Evolutionary conservation across 331 rosid species (phyloP), one percentile per base, ranked within the genome.

Genomic region (Malus hybrid): DNA sequence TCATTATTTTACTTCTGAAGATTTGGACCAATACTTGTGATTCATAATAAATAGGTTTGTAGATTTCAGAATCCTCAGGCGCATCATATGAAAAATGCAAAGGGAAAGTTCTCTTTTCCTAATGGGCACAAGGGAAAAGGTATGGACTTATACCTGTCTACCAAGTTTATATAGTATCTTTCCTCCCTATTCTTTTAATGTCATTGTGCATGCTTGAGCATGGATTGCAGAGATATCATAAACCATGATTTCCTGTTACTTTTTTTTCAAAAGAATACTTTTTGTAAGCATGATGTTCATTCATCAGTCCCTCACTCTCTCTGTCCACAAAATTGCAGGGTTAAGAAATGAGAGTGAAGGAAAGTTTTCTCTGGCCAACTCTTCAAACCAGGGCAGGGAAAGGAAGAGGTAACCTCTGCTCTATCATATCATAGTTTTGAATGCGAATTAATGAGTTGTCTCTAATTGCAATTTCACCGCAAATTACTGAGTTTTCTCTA

Each of bases 11-110:
- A 31, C 76, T 50, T 32, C 33, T 73, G 33, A 70, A 36, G 29
- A 55, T 60, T 64, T 79, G 56, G 74, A 74, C 65, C 15, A 20
- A 69, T 80, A 76, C 70, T 74, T 76, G 65, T 11, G 42, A 61
- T 77, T 82, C 70, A 71, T 72, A 50, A 76, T 59, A 22, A 61
- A 75, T 80, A 79, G 46, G 63, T 65, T 33, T 48, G 46, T 80
- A 95, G 97, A 82, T 90, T 83, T 76, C 96, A 86, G 82, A 87
- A 88, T 90, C 79, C 89, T 66, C 90, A 87, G 80, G 82, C 80
- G 70, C 87, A 66, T 80, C 89, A 74, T 64, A 74, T 2, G 77
- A 86, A 86, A 78, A 80, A 82, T 73, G 89, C 85, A 48, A 87
- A 84, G 67, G 82, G 75, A 73, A 87, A 79, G 80, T 70, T 31